These are phyloP conservation scores for Xylaria sp. DNA, from an alignment of 2,329 filamentous ascomycete species.

Conservation along the genomic window DNA sequence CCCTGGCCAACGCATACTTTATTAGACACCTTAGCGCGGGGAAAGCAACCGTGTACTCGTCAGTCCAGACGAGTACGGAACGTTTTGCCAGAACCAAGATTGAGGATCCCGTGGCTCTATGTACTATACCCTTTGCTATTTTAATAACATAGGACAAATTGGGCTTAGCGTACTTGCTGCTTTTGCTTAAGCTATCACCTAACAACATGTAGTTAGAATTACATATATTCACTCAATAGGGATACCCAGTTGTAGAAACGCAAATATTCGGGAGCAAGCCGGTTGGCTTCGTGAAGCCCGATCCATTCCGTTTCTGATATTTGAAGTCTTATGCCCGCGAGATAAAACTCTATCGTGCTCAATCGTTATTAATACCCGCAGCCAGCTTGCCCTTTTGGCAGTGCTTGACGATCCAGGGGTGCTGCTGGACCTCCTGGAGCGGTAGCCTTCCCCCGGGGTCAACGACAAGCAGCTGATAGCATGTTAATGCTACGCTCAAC, in stretches of 20 bases:
- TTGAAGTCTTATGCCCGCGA: no score
- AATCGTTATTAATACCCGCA: no score
- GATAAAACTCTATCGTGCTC: background rate
- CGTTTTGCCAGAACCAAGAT: constrained; percentile 27
- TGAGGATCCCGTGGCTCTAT: background rate
- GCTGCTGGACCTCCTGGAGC: constrained; percentile 86
- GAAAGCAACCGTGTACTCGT: background rate
- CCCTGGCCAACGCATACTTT: constrained; percentile 8
- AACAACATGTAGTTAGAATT: no score
- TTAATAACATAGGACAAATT: no score
- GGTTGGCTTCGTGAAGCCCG: no score
- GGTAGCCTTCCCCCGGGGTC: constrained; percentile 94
- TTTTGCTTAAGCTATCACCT: no score
- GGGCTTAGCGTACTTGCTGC: no score
- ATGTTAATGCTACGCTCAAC: constrained; percentile 9
- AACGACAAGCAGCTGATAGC: constrained; percentile 78
- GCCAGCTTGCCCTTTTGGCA: constrained; percentile 72
- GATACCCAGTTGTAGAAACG: no score
- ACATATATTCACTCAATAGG: no score
- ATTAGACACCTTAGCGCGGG: constrained; percentile 10
- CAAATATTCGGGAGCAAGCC: no score
- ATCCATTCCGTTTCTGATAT: no score
- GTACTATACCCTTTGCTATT: background rate
- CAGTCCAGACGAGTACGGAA: no score
- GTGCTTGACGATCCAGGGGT: constrained; percentile 98